A percentile compares a stretch with the other conserved stretches of the same genome.
phyloP scores from a whole-genome alignment of 176 grass and related monocot genomes.

The Oryza nivara region DNA sequence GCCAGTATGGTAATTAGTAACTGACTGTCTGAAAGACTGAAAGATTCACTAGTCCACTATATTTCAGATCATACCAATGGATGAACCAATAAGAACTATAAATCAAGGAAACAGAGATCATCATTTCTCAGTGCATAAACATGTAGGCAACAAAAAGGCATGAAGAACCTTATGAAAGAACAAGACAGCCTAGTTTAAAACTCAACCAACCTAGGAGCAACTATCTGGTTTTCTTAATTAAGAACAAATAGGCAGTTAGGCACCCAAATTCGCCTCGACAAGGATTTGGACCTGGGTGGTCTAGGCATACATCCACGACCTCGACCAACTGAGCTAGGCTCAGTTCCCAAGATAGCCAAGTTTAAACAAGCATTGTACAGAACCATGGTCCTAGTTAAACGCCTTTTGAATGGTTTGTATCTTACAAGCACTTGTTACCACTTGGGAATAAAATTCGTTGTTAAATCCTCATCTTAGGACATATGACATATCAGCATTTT shows the following conservation, averaged over 20 bases:
- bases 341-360: too few relatives aligned
- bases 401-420: conserved; percentile 3
- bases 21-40: background rate
- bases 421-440: background rate
- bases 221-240: too few relatives aligned
- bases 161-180: conserved; percentile 1
- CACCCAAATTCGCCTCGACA: too few relatives aligned
- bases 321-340: too few relatives aligned
- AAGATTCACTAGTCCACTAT: background rate
- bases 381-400: background rate
- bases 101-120: background rate
- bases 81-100: background rate
- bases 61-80: conserved; percentile 12
- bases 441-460: background rate
- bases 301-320: too few relatives aligned
- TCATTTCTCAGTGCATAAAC: background rate
- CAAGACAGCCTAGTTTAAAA: background rate
- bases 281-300: too few relatives aligned
- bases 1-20: background rate
- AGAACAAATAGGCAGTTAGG: too few relatives aligned
- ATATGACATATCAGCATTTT: background rate
- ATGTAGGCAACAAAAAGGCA: background rate
- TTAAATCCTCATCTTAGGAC: background rate
- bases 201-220: too few relatives aligned
- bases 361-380: background rate